Base-by-base conservation (phyloP, 2,329 filamentous ascomycete species). In the Colletotrichum lupini region DNA sequence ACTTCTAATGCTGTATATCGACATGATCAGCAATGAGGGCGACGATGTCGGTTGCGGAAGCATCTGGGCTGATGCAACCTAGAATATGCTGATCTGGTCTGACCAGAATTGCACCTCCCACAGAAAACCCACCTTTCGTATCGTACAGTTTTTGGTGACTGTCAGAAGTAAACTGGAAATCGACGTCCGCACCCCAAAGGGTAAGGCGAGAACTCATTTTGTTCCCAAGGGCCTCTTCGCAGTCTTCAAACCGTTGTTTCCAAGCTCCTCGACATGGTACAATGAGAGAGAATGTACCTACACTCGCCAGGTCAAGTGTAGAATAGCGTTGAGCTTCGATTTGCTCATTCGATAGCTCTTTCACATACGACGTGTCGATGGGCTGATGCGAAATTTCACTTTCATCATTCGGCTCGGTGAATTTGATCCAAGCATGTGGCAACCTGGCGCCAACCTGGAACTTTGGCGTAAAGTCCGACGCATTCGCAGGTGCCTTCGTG, bases 61-160 rank as follows among this genome's bases (percentile, higher is more conserved):
- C n/a, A 5, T 57, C 72, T 5, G 63, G 55, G 3, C 58, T 32
- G 5, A 72, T 5, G 14, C 68, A 74, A 37, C 76, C 72, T 80
- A 76, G 65, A 8, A 84, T 79, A 67, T 84, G 82, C 66, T 84
- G 82, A 70, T 85, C 83, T 4, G 83, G 83, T n/a, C 82, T 76
- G 14, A 84, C 75, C 4, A 84, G 63, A 6, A 81, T 71, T 0
- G 78, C 81, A 16, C 77, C 76, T 7, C 77, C 78, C 3, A 76
- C 63, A 5, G 65, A 49, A 7, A 83, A 63, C 1, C 78, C 75
- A 4, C 76, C 73, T 3, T 75, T 66, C 6, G 76, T 62, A 74
- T 79, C 80, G 30, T 78, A 75, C 0, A 70, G 1, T 16, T 37
- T 56, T 2, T 53, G 22, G 30, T 74, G 72, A 2, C 22, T 6